Conservation (phyloP, 129 eudicot species). For the Helianthus annuus region DNA sequence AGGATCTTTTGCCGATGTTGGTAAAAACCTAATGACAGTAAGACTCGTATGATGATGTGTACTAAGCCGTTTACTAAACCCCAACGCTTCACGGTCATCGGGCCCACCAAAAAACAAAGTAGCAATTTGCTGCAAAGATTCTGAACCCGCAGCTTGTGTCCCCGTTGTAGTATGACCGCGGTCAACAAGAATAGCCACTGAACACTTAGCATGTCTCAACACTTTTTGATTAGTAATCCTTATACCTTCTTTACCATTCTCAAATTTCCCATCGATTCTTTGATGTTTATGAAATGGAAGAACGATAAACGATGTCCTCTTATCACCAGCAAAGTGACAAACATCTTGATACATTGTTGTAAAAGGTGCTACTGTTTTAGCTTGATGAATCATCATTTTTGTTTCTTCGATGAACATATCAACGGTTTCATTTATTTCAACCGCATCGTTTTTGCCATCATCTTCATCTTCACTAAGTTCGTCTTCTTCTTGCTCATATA, state of each 20-base stretch:
- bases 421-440: constrained; percentile 74
- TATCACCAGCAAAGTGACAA: constrained; percentile 65
- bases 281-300: constrained; percentile 92
- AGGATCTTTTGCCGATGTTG: constrained; percentile 30
- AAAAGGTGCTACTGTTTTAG: constrained; percentile 60
- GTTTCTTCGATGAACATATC: constrained; percentile 65
- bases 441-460: constrained; percentile 70
- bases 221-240: constrained; percentile 75
- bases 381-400: constrained; percentile 53
- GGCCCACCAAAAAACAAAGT: constrained; percentile 87
- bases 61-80: constrained; percentile 77
- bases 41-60: constrained; percentile 62
- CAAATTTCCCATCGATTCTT: constrained; percentile 82
- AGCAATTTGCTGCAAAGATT: constrained; percentile 62
- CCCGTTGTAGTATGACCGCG: constrained; percentile 58
- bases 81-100: constrained; percentile 92
- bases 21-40: constrained; percentile 67
- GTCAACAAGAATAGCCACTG: constrained; percentile 77
- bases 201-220: constrained; percentile 63
- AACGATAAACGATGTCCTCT: constrained; percentile 67
- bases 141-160: constrained; percentile 36
- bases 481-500: constrained; percentile 42
- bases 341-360: constrained; percentile 64
- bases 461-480: constrained; percentile 78
- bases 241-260: constrained; percentile 64